Conservation (phyloP, 805 yeast genomes). For the Candida arabinofermentans region DNA sequence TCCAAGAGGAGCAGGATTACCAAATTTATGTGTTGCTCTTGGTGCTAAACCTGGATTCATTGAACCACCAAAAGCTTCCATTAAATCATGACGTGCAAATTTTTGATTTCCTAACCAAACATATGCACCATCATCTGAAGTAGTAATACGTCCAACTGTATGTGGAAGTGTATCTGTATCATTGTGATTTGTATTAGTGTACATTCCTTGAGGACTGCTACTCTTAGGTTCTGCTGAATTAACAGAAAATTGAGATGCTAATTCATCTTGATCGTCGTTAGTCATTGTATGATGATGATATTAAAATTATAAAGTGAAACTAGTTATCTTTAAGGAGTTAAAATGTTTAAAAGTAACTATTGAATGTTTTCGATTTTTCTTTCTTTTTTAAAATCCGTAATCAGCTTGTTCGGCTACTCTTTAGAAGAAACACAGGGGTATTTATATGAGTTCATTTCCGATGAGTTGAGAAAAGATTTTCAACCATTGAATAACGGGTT, state of each 20-base stretch:
- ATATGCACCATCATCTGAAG: neutral
- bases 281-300: too few relatives aligned
- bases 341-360: too few relatives aligned
- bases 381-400: too few relatives aligned
- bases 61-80: constrained; percentile 77
- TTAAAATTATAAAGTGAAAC: too few relatives aligned
- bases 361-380: too few relatives aligned
- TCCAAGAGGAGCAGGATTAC: constrained; percentile 76
- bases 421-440: too few relatives aligned
- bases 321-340: too few relatives aligned
- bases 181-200: too few relatives aligned
- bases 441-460: too few relatives aligned
- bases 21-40: constrained; percentile 54
- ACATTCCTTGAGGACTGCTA: neutral
- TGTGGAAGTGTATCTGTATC: neutral
- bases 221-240: neutral
- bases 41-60: constrained; percentile 63
- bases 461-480: too few relatives aligned
- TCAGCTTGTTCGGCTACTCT: too few relatives aligned
- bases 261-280: neutral
- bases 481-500: too few relatives aligned
- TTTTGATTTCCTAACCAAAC: neutral
- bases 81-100: constrained; percentile 38
- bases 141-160: neutral
- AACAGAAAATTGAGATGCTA: neutral